phyloP scores from a whole-genome alignment of 2,329 filamentous ascomycete genomes.

The Claviceps sp. region DNA sequence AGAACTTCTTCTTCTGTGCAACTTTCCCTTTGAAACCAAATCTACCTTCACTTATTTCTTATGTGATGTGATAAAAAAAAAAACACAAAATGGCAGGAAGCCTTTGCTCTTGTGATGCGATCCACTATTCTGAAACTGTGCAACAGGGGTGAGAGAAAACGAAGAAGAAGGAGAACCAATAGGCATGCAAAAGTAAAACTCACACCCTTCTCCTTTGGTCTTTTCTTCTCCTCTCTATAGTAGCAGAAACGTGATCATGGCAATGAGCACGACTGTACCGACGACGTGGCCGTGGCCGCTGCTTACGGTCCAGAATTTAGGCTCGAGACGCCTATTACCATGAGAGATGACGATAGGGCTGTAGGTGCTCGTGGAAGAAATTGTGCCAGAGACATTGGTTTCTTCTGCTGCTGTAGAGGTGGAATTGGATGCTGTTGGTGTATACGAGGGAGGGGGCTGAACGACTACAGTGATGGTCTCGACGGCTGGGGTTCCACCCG shows the following conservation, averaged over 20 bases:
- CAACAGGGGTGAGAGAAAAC: not conserved
- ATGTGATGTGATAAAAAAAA: not conserved
- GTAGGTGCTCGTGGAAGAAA: slow-evolving; percentile 9
- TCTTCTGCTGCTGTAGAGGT: slow-evolving; percentile 15
- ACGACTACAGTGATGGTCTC: slow-evolving; percentile 21
- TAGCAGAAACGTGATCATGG: slow-evolving; percentile 19
- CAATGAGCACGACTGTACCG: slow-evolving; percentile 23
- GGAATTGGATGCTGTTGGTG: slow-evolving; percentile 18
- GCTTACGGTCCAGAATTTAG: slow-evolving; percentile 15
- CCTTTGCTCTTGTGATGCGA: no score
- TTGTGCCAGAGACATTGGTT: slow-evolving; percentile 8
- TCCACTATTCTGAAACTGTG: no score
- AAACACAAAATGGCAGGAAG: not conserved
- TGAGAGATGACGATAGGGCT: slow-evolving; percentile 19
- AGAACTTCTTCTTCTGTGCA: not conserved
- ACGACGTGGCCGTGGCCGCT: slow-evolving; percentile 20
- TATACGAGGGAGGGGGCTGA: slow-evolving; percentile 10
- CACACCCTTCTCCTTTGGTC: not conserved
- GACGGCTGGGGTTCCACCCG: slow-evolving; percentile 14
- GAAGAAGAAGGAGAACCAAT: no score
- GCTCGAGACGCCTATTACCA: slow-evolving; percentile 19
- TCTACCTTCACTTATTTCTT: no score
- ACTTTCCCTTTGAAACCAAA: not conserved
- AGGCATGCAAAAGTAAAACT: no score
- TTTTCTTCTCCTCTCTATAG: slow-evolving; percentile 12